Evolutionary conservation across 2,329 filamentous ascomycete species (phyloP).

Genomic region (Ophiostoma himal-ulmi): DNA sequence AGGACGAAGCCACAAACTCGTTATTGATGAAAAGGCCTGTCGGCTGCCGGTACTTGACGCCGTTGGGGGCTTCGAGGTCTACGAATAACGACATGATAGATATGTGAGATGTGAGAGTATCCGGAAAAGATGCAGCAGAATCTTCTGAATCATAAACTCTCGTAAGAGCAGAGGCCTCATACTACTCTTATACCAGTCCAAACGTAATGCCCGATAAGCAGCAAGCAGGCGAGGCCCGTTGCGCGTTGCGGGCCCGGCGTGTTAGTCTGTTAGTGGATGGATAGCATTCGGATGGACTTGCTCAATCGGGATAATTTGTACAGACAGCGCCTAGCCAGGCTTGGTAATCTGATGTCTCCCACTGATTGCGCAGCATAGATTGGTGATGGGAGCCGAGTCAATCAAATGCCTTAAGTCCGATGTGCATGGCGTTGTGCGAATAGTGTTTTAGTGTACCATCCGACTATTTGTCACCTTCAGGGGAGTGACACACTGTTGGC

Average conservation of each 20-base stretch:
- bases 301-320: not conserved
- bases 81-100: not conserved
- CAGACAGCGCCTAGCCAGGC: not conserved
- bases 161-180: not conserved
- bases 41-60: conserved; percentile 14
- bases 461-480: not conserved
- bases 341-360: conserved; percentile 2
- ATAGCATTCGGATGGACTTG: not conserved
- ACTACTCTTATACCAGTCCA: not conserved
- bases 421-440: not conserved
- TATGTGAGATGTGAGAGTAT: not conserved
- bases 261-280: not conserved
- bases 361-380: conserved; percentile 1
- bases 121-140: not conserved
- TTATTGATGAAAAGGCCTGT: conserved; percentile 74
- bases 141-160: no score
- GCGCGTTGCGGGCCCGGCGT: not conserved
- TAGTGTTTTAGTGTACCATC: not conserved
- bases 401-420: not conserved
- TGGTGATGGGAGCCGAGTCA: not conserved
- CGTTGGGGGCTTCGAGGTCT: conserved; percentile 9
- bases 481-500: not conserved
- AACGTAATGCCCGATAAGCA: not conserved
- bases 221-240: not conserved
- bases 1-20: conserved; percentile 64